Evolutionary conservation across 441 rosid species (phyloP).

Genomic region (Flueggea neowawraea): DNA sequence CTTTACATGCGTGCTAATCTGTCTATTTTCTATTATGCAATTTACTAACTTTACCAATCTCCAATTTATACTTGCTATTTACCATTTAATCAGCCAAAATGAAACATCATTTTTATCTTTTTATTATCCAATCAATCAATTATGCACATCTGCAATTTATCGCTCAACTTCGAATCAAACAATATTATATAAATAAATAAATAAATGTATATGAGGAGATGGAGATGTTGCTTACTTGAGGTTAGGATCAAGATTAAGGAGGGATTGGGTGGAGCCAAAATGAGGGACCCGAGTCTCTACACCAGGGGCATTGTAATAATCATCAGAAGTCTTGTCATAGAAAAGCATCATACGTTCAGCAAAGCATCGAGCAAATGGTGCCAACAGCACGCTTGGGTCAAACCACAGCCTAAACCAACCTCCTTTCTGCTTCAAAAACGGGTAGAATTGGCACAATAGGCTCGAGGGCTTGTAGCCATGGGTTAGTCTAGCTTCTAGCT

Average conservation of each 20-base stretch:
- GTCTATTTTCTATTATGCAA: too few species aligned
- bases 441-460: conserved; percentile 51
- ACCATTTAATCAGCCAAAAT: too few species aligned
- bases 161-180: too few species aligned
- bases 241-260: conserved; percentile 63
- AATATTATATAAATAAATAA: too few species aligned
- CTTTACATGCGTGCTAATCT: too few species aligned
- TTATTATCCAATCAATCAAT: too few species aligned
- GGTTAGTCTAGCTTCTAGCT: conserved; percentile 71
- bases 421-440: conserved; percentile 36
- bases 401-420: conserved; percentile 97
- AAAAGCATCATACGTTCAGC: conserved; percentile 68
- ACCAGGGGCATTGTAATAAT: conserved; percentile 71
- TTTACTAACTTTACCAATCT: too few species aligned
- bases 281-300: conserved; percentile 56
- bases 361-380: conserved; percentile 78
- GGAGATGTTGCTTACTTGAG: conserved; percentile 39
- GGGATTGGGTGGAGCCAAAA: too few species aligned
- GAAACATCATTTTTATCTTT: too few species aligned
- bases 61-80: too few species aligned
- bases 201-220: too few species aligned
- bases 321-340: conserved; percentile 59
- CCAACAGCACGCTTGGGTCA: conserved; percentile 58
- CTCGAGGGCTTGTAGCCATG: conserved; percentile 47
- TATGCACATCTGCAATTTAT: too few species aligned